A percentile compares a stretch with the other conserved stretches of the same genome.
These are phyloP conservation scores for Daphne laureola DNA, from an alignment of 441 rosid genomes.

Conservation along the genomic window DNA sequence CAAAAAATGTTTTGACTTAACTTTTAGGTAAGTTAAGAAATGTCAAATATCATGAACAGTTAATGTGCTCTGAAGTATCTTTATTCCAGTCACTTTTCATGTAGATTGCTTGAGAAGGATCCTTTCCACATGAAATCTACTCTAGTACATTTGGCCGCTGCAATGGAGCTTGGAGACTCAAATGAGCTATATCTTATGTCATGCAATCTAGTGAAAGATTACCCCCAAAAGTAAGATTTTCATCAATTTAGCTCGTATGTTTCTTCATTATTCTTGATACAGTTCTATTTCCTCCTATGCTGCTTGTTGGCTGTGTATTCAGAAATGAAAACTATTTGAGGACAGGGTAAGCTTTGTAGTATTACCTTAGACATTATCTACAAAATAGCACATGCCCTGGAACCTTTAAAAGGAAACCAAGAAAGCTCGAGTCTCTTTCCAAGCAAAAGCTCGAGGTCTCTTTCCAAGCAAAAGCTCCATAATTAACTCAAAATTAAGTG, in stretches of 20 bases:
- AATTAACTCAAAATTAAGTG: too few relatives aligned
- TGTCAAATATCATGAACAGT: constrained; percentile 8
- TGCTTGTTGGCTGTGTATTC: too few relatives aligned
- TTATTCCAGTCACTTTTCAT: constrained; percentile 10
- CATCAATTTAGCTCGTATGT: neutral
- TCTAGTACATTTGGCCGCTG: constrained; percentile 83
- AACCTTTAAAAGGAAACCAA: too few relatives aligned
- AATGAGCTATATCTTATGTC: constrained; percentile 96
- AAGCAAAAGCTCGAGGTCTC: too few relatives aligned
- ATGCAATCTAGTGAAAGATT: constrained; percentile 89
- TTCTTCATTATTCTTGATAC: neutral
- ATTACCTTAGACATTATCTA: too few relatives aligned
- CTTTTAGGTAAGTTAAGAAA: constrained; percentile 55
- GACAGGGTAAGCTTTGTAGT: too few relatives aligned
- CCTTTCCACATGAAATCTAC: constrained; percentile 91
- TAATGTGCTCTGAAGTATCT: constrained; percentile 12
- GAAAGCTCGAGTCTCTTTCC: too few relatives aligned
- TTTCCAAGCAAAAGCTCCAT: too few relatives aligned
- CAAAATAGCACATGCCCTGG: too few relatives aligned
- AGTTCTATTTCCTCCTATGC: too few relatives aligned
- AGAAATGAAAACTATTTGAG: too few relatives aligned
- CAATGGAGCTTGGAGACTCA: constrained; percentile 91
- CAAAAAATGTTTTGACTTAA: constrained; percentile 83
- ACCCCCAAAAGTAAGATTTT: constrained; percentile 78
- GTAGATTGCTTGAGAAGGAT: constrained; percentile 87